Evolutionary conservation across 345 rosid genomes (phyloP), one percentile per base, ranked within the genome.

Genomic region (Murraya koenigii): DNA sequence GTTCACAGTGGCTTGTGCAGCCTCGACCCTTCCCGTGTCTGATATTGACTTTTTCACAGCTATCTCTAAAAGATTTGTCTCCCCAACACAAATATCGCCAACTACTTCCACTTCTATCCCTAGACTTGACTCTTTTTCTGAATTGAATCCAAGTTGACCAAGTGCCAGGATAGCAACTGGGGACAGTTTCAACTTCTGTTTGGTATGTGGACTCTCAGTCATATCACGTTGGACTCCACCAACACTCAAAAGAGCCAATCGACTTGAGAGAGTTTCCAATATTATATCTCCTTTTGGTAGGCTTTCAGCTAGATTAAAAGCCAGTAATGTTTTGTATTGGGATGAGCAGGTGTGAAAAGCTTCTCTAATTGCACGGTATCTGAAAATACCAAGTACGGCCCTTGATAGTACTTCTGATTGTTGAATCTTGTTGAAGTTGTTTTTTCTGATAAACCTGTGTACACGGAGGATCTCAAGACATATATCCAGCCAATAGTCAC

Each of bases 1-100:
- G 75, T 93, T 89, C 74, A 93, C 97, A 32, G 99, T 90, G 41
- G 95, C 99, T 80, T 89, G 96, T 67, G 99, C 99, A 85, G 98
- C 99, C 88, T 90, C 91, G 60, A 87, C 98, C 73, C 87, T 90
- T 75, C 87, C 92, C 26, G 90, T 87, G 83, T 91, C 87, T 75
- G 84, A 83, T 80, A 93, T 81, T 9, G 94, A 90, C 88, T 86
- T 87, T 85, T 89, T 92, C 80, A 95, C 90, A 22, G 92, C 96
- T 75, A 79, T 80, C 82, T 93, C 97, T 78, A 93, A 81, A 39
- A 97, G 92, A 88, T 89, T 92, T 68, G 82, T 89, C 84, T 92
- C 98, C 71, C 96, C 99, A 82, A 91, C 88, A 79, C 87, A 84
- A 74, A 95, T 87, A 79, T 95, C 98, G 71, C 92, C 97, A 25